Percentiles rank a stretch among this genome's conserved stretches.
Evolutionary conservation across 1,284 basidiomycete species (phyloP).

Genomic region (Pseudozyma pruni): DNA sequence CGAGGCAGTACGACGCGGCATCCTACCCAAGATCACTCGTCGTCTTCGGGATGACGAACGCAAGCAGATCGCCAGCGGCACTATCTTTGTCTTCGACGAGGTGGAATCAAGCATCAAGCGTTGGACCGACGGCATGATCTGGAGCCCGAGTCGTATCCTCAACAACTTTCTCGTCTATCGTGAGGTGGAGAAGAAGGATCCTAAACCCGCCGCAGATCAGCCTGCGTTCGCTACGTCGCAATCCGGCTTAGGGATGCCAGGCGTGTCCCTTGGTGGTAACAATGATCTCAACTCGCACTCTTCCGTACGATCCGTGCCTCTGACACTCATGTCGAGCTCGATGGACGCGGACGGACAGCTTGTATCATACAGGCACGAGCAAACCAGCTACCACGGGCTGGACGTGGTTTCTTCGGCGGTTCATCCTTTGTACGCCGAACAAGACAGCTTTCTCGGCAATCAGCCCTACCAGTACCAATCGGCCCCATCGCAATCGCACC

Average conservation of each 20-base stretch:
- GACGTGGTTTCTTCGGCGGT: conserved; percentile 20
- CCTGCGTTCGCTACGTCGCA: conserved; percentile 31
- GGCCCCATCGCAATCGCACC: conserved; percentile 13
- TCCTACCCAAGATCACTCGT: conserved; percentile 92
- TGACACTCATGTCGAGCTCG: conserved; percentile 29
- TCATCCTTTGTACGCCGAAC: conserved; percentile 21
- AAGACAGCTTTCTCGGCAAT: conserved; percentile 21
- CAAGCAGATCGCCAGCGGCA: conserved; percentile 90
- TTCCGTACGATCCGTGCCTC: conserved; percentile 27
- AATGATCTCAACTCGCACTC: conserved; percentile 5
- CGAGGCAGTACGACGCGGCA: conserved; percentile 87
- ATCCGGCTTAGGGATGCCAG: conserved; percentile 22
- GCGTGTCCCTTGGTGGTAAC: conserved; percentile 1
- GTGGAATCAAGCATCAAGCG: conserved; percentile 96
- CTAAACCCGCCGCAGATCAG: conserved; percentile 30
- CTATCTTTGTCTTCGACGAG: conserved; percentile 97
- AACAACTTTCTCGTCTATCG: conserved; percentile 83
- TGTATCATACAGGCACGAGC: conserved; percentile 26
- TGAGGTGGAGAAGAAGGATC: conserved; percentile 59
- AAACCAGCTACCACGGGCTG: conserved; percentile 10
- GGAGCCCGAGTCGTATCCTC: conserved; percentile 87
- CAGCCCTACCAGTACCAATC: conserved; percentile 9
- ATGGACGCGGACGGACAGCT: conserved; percentile 26
- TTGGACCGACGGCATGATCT: conserved; percentile 97
- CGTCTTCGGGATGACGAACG: conserved; percentile 88